Evolutionary conservation across 257 asterid genomes (phyloP).

Genomic region (Vinca minor): DNA sequence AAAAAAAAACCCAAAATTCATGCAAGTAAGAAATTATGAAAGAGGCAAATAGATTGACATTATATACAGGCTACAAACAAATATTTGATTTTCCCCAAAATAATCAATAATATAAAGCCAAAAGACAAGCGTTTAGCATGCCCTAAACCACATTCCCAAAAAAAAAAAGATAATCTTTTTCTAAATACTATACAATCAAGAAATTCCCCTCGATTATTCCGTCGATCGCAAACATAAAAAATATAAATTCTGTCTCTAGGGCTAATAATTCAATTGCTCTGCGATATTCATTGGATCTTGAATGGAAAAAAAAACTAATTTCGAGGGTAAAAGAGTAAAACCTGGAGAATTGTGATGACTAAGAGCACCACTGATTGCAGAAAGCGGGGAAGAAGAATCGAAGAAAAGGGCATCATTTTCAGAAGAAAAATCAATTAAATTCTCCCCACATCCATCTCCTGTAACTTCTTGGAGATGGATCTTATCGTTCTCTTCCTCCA

Average conservation of each 20-base stretch:
- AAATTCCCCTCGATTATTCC: neutral
- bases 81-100: neutral
- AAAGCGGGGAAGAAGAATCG: slow-evolving; percentile 18
- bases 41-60: neutral
- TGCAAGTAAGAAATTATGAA: neutral
- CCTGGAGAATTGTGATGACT: slow-evolving; percentile 39
- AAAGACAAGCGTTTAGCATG: no score
- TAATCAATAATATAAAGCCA: neutral
- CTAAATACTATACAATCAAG: no score
- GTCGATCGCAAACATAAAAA: neutral
- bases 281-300: slow-evolving; percentile 11
- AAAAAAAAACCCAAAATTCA: neutral
- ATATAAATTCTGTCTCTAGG: no score
- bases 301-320: neutral
- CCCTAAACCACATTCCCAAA: neutral
- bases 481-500: slow-evolving; percentile 5
- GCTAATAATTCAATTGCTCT: neutral
- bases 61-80: neutral
- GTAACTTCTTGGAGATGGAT: slow-evolving; percentile 38
- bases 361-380: slow-evolving; percentile 1
- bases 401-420: slow-evolving; percentile 21
- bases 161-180: neutral
- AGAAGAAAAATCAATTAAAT: slow-evolving; percentile 29
- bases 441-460: slow-evolving; percentile 28
- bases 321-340: slow-evolving; percentile 6